Evolutionary conservation across 2,329 filamentous ascomycete species (phyloP).

Genomic region (Scedosporium aurantiacum): DNA sequence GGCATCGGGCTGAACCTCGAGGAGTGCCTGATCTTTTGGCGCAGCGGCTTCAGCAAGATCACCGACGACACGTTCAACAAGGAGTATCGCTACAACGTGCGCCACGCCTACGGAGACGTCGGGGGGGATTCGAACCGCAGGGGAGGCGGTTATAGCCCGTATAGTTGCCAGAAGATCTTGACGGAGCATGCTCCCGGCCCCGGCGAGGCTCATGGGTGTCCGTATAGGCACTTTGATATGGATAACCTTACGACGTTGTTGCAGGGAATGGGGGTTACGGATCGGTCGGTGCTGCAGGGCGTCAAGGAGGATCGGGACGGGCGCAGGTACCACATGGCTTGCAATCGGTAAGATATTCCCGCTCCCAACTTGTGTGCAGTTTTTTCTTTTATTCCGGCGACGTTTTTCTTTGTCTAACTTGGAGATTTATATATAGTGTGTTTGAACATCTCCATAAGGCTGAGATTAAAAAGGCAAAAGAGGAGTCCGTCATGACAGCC

Average conservation of each 20-base stretch:
- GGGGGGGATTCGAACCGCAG: conserved; percentile 83
- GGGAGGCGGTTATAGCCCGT: conserved; percentile 78
- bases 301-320: conserved; percentile 84
- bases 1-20: conserved; percentile 88
- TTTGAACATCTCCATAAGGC: conserved; percentile 79
- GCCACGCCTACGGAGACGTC: conserved; percentile 91
- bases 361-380: not conserved
- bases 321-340: conserved; percentile 87
- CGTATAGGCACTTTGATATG: conserved; percentile 80
- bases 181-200: conserved; percentile 78
- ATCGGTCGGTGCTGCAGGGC: conserved; percentile 64
- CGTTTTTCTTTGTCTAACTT: not conserved
- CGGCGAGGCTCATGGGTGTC: conserved; percentile 90
- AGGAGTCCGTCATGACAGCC: conserved; percentile 58
- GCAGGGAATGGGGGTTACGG: conserved; percentile 67
- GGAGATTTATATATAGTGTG: conserved; percentile 39
- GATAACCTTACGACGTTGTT: conserved; percentile 76
- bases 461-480: conserved; percentile 66
- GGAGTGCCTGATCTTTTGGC: conserved; percentile 88
- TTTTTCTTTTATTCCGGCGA: not conserved
- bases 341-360: conserved; percentile 57
- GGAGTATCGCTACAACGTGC: conserved; percentile 92
- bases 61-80: conserved; percentile 96
- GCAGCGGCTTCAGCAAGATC: conserved; percentile 70
- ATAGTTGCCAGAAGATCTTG: conserved; percentile 89